phyloP scores from a whole-genome alignment of 2,329 filamentous ascomycete genomes.

The Epichloe typhina region DNA sequence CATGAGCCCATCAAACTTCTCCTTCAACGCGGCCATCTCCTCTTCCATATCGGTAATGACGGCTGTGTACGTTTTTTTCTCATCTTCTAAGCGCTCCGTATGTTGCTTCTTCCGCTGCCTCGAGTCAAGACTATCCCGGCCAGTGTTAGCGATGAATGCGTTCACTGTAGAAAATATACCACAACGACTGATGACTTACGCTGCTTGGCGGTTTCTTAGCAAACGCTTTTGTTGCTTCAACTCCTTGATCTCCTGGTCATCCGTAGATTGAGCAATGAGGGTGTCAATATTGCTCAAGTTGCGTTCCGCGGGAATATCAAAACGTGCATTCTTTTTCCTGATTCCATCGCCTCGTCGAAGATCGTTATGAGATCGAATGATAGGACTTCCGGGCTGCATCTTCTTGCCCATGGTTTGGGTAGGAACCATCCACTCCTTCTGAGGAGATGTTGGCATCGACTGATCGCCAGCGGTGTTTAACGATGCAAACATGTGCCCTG shows the following conservation, averaged over 20 bases:
- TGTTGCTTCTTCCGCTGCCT: slow-evolving; percentile 97
- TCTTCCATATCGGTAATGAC: slow-evolving; percentile 70
- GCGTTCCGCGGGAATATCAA: slow-evolving; percentile 89
- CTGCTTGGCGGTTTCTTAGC: slow-evolving; percentile 88
- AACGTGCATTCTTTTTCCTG: slow-evolving; percentile 96
- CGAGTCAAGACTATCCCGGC: slow-evolving; percentile 63
- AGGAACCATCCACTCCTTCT: slow-evolving; percentile 44
- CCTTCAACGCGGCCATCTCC: slow-evolving; percentile 53
- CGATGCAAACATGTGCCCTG: slow-evolving; percentile 40
- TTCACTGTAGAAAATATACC: not conserved
- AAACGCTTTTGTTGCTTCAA: slow-evolving; percentile 96
- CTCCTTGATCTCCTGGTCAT: slow-evolving; percentile 92
- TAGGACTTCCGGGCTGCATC: slow-evolving; percentile 54
- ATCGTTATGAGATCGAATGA: slow-evolving; percentile 63
- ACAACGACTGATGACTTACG: slow-evolving; percentile 43
- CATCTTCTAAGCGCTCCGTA: slow-evolving; percentile 89
- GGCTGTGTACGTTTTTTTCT: slow-evolving; percentile 82
- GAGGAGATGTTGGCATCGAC: slow-evolving; percentile 41
- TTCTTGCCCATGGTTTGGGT: slow-evolving; percentile 41
- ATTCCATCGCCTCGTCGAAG: slow-evolving; percentile 74
- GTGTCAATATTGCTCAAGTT: slow-evolving; percentile 92
- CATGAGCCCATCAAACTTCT: slow-evolving; percentile 57
- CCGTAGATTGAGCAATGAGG: slow-evolving; percentile 73
- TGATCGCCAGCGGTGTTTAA: slow-evolving; percentile 31
- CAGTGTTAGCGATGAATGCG: slow-evolving; percentile 5